Conservation (phyloP, 768 basidiomycete genomes). For the Xerocomellus intermedius region DNA sequence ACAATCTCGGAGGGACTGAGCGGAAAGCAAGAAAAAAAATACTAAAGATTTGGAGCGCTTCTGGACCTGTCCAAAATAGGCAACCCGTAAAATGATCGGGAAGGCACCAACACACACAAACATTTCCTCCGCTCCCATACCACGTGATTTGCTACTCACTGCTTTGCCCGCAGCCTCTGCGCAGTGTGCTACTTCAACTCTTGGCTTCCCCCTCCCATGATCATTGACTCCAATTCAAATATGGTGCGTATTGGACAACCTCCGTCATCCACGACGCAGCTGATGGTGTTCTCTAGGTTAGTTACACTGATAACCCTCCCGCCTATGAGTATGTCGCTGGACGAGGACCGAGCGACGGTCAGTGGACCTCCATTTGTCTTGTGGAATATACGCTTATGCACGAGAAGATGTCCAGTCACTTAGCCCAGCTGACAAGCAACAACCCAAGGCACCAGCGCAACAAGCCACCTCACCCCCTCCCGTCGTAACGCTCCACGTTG, state of each 20-base stretch:
- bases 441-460: conserved; percentile 8
- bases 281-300: conserved; percentile 13
- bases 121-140: neutral
- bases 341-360: conserved; percentile 27
- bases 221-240: conserved; percentile 21
- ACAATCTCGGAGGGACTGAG: neutral
- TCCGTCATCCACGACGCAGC: neutral
- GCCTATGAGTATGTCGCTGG: conserved; percentile 45
- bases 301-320: conserved; percentile 42
- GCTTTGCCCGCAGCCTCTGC: conserved; percentile 12
- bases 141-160: conserved; percentile 21
- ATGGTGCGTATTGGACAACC: conserved; percentile 20
- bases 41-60: neutral
- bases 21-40: neutral
- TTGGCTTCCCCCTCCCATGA: conserved; percentile 18
- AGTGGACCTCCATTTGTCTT: conserved; percentile 7
- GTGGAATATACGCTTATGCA: neutral
- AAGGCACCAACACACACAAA: conserved; percentile 15
- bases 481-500: conserved; percentile 21
- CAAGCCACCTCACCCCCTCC: conserved; percentile 8
- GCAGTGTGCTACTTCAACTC: conserved; percentile 9
- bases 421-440: conserved; percentile 10
- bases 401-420: conserved; percentile 11
- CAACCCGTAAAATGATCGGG: conserved; percentile 9
- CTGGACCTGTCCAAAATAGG: conserved; percentile 6